A percentile compares a stretch with the other conserved stretches of the same genome.
These are phyloP conservation scores for Endothia cerciana DNA, from an alignment of 2,329 filamentous ascomycete species.

Conservation along the genomic window DNA sequence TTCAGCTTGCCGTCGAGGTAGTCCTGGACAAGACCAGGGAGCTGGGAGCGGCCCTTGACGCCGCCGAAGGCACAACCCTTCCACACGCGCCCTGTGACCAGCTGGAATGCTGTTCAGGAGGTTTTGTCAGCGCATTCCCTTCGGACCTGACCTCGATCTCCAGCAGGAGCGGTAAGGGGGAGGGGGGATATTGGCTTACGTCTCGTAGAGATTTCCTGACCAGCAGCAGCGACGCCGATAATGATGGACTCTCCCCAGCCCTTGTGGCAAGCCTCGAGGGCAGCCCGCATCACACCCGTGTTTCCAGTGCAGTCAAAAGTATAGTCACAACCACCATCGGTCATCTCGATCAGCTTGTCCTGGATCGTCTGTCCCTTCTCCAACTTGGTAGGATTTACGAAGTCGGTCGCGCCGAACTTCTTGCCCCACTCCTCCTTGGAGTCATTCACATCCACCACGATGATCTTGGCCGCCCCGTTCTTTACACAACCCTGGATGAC, in stretches of 20 bases:
- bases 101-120: conserved; percentile 73
- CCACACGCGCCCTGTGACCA: conserved; percentile 97
- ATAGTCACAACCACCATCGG: conserved; percentile 96
- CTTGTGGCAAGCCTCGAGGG: conserved; percentile 98
- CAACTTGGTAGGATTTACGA: conserved; percentile 89
- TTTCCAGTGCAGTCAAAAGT: conserved; percentile 99
- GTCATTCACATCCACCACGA: conserved; percentile 78
- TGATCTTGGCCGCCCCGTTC: conserved; percentile 79
- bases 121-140: background rate
- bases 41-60: conserved; percentile 94
- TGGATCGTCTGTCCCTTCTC: conserved; percentile 77
- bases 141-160: background rate
- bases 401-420: conserved; percentile 96
- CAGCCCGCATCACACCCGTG: conserved; percentile 91
- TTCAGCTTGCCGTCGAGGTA: conserved; percentile 90
- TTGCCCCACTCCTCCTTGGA: conserved; percentile 87
- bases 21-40: conserved; percentile 84
- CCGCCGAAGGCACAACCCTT: conserved; percentile 97
- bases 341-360: conserved; percentile 95
- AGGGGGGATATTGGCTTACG: conserved; percentile 63
- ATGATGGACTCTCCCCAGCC: conserved; percentile 98
- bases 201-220: conserved; percentile 91
- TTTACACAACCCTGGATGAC: conserved; percentile 92
- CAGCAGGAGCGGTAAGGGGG: background rate
- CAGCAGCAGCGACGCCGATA: conserved; percentile 95